These are phyloP conservation scores for Parsonsia alboflavescens DNA, from an alignment of 257 asterid species.

Conservation along the genomic window DNA sequence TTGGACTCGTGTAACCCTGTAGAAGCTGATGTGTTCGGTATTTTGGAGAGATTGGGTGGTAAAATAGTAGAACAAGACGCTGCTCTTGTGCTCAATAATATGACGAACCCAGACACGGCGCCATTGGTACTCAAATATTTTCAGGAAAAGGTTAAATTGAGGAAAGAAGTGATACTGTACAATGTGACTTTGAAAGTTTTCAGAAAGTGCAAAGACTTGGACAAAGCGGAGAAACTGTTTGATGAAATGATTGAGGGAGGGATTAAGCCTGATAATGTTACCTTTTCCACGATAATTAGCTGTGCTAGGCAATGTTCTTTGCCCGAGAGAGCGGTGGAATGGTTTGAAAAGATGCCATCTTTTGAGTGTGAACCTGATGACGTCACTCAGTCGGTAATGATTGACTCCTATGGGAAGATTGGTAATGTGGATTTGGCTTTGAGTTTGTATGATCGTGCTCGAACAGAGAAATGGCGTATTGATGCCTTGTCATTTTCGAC, in stretches of 20 bases:
- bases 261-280: conserved; percentile 68
- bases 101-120: conserved; percentile 59
- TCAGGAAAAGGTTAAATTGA: conserved; percentile 29
- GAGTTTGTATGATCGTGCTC: conserved; percentile 74
- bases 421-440: conserved; percentile 73
- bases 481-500: conserved; percentile 72
- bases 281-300: conserved; percentile 82
- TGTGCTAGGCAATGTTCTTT: conserved; percentile 71
- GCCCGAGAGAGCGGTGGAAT: conserved; percentile 76
- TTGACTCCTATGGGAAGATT: conserved; percentile 73
- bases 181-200: conserved; percentile 79
- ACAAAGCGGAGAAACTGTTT: conserved; percentile 55
- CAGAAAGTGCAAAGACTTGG: conserved; percentile 58
- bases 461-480: conserved; percentile 76
- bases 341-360: conserved; percentile 78
- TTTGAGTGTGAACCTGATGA: conserved; percentile 69
- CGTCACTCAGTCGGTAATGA: conserved; percentile 72
- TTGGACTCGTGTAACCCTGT: conserved; percentile 49
- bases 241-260: conserved; percentile 63
- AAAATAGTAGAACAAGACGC: conserved; percentile 56
- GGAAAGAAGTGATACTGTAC: conserved; percentile 51
- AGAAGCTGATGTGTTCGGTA: conserved; percentile 33
- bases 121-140: conserved; percentile 49
- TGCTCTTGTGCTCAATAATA: conserved; percentile 56
- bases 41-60: conserved; percentile 39